These are phyloP conservation scores for Apiospora malaysiana DNA, from an alignment of 2,329 filamentous ascomycete species.

Conservation along the genomic window DNA sequence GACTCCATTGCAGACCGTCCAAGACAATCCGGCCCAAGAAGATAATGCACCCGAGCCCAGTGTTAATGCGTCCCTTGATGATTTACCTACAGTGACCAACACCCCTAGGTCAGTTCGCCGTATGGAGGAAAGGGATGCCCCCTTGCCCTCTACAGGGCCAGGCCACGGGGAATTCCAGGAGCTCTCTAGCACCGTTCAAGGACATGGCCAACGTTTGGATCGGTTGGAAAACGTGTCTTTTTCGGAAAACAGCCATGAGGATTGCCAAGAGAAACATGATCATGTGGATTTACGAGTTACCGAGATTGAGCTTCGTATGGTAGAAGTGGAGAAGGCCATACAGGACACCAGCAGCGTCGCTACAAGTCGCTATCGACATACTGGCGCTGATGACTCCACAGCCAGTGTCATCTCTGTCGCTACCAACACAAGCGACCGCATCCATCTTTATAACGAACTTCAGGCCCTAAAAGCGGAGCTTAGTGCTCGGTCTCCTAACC, in stretches of 20 bases:
- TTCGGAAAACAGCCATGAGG: constrained; percentile 68
- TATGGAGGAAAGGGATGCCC: constrained; percentile 32
- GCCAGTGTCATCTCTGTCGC: constrained; percentile 54
- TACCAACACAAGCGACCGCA: constrained; percentile 47
- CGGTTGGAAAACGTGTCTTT: constrained; percentile 74
- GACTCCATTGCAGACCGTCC: constrained; percentile 40
- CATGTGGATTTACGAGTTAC: constrained; percentile 69
- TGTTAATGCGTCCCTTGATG: constrained; percentile 34
- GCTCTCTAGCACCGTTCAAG: constrained; percentile 59
- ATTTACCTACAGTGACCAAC: constrained; percentile 38
- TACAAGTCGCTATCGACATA: constrained; percentile 43
- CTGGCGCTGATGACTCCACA: constrained; percentile 50
- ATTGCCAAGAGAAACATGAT: constrained; percentile 72
- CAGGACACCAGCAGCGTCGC: constrained; percentile 51
- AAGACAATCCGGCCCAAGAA: constrained; percentile 30
- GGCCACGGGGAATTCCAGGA: constrained; percentile 49
- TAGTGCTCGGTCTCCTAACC: constrained; percentile 54
- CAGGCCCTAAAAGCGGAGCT: constrained; percentile 36
- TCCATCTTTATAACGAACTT: constrained; percentile 57
- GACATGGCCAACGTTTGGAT: constrained; percentile 70
- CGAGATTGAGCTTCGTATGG: constrained; percentile 70
- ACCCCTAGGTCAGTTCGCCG: constrained; percentile 38
- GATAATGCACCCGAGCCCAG: constrained; percentile 30
- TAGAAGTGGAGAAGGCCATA: constrained; percentile 62
- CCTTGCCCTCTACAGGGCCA: constrained; percentile 30